Conservation (phyloP, 2,329 filamentous ascomycete genomes). For the Apiospora kogelbergensis region DNA sequence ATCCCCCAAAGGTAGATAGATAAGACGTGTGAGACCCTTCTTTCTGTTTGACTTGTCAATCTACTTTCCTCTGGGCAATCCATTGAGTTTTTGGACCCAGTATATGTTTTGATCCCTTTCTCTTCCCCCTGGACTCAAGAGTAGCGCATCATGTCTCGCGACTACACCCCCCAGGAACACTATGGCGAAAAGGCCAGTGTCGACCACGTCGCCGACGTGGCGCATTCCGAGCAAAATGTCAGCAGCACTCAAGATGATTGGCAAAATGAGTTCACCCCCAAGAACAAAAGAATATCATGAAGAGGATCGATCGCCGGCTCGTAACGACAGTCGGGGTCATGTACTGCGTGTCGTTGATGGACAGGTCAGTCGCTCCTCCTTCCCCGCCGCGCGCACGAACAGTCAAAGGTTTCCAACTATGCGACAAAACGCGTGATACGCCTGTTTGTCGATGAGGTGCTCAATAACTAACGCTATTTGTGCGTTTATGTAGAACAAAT, state of each 20-base stretch:
- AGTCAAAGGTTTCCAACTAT: not conserved
- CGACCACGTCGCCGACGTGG: constrained; percentile 12
- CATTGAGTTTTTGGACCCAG: too few species aligned
- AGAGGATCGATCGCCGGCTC: constrained; percentile 66
- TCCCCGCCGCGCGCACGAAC: not conserved
- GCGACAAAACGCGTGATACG: not conserved
- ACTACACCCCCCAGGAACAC: not conserved
- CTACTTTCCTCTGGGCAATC: not conserved
- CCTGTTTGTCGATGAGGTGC: not conserved
- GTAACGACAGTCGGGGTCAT: constrained; percentile 62
- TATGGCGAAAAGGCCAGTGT: constrained; percentile 12
- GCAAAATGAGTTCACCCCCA: constrained; percentile 51
- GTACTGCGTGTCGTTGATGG: constrained; percentile 77
- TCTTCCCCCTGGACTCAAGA: not conserved
- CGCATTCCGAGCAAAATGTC: not conserved
- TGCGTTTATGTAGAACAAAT: constrained; percentile 53
- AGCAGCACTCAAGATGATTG: constrained; percentile 8
- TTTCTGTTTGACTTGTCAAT: not conserved
- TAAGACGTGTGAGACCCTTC: not conserved
- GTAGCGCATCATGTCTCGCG: not conserved
- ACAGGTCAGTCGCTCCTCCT: constrained; percentile 42
- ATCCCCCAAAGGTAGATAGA: not conserved
- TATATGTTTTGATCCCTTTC: too few species aligned
- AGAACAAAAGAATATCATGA: constrained; percentile 68
- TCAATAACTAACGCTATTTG: not conserved